A percentile compares a stretch with the other conserved stretches of the same genome.
phyloP scores from a whole-genome alignment of 768 basidiomycete genomes.

The Podaxis pistillaris region DNA sequence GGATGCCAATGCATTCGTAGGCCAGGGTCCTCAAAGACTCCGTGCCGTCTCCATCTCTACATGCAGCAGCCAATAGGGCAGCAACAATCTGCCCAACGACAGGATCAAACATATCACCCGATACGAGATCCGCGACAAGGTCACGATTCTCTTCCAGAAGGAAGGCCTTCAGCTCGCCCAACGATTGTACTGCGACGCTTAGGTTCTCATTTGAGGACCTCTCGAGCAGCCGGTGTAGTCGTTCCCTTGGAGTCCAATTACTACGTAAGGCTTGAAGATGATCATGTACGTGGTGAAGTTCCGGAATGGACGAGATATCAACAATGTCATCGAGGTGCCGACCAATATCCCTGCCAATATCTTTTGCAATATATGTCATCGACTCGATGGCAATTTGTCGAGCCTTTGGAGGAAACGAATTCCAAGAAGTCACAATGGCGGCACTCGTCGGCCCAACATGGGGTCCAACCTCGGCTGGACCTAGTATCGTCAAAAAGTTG shows the following conservation, averaged over 20 bases:
- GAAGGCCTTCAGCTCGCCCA: conserved; percentile 73
- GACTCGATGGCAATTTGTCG: conserved; percentile 54
- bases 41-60: conserved; percentile 74
- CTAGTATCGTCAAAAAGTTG: conserved; percentile 68
- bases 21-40: conserved; percentile 68
- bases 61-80: conserved; percentile 64
- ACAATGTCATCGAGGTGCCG: conserved; percentile 74
- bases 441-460: conserved; percentile 88
- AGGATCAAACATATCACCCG: conserved; percentile 86
- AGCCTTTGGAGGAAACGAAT: conserved; percentile 50
- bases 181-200: conserved; percentile 69
- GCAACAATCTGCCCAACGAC: conserved; percentile 66
- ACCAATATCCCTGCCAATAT: conserved; percentile 53
- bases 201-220: conserved; percentile 78
- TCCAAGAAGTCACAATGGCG: conserved; percentile 78
- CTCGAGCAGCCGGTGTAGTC: conserved; percentile 66
- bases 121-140: conserved; percentile 60
- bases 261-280: conserved; percentile 45
- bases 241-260: conserved; percentile 49
- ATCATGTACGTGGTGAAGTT: conserved; percentile 45
- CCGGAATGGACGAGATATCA: conserved; percentile 70
- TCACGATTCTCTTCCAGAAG: conserved; percentile 49
- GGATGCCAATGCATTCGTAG: conserved; percentile 86
- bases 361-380: conserved; percentile 68
- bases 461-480: conserved; percentile 70